These are phyloP conservation scores for Malus hybrid DNA, from an alignment of 331 rosid genomes.

Conservation along the genomic window DNA sequence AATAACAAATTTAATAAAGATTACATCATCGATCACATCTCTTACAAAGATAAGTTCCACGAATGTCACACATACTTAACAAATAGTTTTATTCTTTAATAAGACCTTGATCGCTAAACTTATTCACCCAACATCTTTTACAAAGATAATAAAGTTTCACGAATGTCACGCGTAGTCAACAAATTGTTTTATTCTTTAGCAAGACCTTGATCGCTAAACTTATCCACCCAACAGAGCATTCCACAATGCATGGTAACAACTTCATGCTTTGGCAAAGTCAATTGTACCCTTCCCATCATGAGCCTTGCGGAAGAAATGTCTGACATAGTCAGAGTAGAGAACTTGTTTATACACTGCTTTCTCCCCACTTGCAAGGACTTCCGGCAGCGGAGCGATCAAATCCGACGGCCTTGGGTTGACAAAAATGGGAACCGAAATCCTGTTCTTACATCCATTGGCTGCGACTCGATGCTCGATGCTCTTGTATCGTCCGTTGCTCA, in stretches of 20 bases:
- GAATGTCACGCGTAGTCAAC: too few species aligned
- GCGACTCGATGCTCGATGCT: conserved; percentile 50
- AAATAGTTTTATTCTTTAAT: too few species aligned
- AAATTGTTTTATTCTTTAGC: too few species aligned
- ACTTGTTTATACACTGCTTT: conserved; percentile 34
- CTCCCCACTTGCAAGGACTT: conserved; percentile 30
- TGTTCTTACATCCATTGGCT: conserved; percentile 35
- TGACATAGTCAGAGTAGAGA: conserved; percentile 42
- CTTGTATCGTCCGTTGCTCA: conserved; percentile 55
- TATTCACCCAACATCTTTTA: too few species aligned
- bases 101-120: too few species aligned
- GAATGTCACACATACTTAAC: too few species aligned
- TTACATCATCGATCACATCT: too few species aligned
- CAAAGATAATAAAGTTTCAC: too few species aligned
- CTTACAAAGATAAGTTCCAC: too few species aligned
- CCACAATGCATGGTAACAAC: background rate
- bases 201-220: too few species aligned
- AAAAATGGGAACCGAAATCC: conserved; percentile 48
- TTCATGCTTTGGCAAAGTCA: conserved; percentile 32
- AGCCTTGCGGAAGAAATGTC: conserved; percentile 44
- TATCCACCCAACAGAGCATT: too few species aligned
- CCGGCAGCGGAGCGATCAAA: conserved; percentile 34
- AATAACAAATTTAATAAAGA: too few species aligned
- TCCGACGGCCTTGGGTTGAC: conserved; percentile 41
- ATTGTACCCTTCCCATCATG: conserved; percentile 52